Evolutionary conservation across 768 basidiomycete species (phyloP).

Genomic region (Leccinum subtestaceum): DNA sequence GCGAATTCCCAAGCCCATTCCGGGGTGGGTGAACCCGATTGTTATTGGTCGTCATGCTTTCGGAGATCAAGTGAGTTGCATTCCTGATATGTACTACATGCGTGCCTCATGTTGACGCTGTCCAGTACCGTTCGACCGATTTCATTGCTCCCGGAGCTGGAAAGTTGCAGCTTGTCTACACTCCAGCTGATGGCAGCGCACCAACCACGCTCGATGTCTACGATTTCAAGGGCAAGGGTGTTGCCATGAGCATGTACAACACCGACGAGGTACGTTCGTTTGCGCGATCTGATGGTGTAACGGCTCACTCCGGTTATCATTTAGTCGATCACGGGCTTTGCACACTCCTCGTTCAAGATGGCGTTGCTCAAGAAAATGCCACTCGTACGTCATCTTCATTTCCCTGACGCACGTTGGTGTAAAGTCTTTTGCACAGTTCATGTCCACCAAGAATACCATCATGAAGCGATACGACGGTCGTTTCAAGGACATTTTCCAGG

Average conservation of each 20-base stretch:
- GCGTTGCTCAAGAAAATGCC: conserved; percentile 76
- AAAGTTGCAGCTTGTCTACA: conserved; percentile 90
- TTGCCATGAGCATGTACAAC: conserved; percentile 98
- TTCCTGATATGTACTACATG: conserved; percentile 3
- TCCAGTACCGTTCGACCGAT: conserved; percentile 89
- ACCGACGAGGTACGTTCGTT: conserved; percentile 72
- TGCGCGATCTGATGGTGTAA: neutral
- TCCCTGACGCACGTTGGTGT: conserved; percentile 4
- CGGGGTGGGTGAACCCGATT: conserved; percentile 97
- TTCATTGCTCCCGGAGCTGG: conserved; percentile 89
- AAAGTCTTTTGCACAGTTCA: conserved; percentile 51
- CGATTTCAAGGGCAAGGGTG: conserved; percentile 89
- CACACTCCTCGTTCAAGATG: conserved; percentile 98
- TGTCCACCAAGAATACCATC: conserved; percentile 98
- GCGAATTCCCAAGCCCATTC: conserved; percentile 88
- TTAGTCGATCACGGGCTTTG: conserved; percentile 90
- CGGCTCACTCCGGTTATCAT: neutral
- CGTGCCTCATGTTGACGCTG: conserved; percentile 6
- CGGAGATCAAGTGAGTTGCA: conserved; percentile 75
- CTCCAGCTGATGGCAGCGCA: conserved; percentile 71
- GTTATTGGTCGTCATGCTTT: conserved; percentile 96
- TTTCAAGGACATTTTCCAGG: conserved; percentile 99
- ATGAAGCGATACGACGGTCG: conserved; percentile 97
- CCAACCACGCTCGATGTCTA: conserved; percentile 78
- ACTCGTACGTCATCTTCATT: conserved; percentile 43